Evolutionary conservation across 352 stramenopile genomes (phyloP), one percentile per base, ranked within the genome.

Genomic region (Globisporangium okanoganense): DNA sequence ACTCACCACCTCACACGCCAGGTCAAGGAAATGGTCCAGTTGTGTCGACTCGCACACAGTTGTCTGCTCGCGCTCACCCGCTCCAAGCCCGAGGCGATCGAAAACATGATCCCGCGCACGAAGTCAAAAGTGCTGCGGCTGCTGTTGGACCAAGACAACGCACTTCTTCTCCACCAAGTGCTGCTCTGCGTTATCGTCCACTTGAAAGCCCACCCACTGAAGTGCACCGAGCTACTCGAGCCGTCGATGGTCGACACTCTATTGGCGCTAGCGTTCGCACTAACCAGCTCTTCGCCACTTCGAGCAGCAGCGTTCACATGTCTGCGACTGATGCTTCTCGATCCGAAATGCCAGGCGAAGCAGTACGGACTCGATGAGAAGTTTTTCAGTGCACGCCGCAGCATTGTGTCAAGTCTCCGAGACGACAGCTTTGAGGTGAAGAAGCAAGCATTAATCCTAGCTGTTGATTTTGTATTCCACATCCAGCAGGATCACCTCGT

Each of bases 11-110:
- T 66, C 6, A 10, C 53, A 0, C 43, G 47, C 7, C 52, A 38
- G 0, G 53, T 62, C 2, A 66, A 58, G 27, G 61, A 62, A n/a
- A 22, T 66, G 44, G 50, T 58, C 5, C 61, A 66, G 48, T 44
- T 66, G 24, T 66, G 61, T 24, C 55, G 52, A 33, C 61, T 66
- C n/a, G 61, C 61, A 1, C 53, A 66, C 38, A 47, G 44, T 16
- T 66, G 61, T 36, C 61, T 66, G 5, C 13, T 38, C 3, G 53
- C 43, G 20, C 52, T 62, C 14, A 27, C 20, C 31, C 55, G 35
- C 14, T 61, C 53, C n/a, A 62, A 45, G 20, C 53, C 53, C 7
- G 35, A 29, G 2, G 3, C 35, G 2, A 35, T 66, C 3, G 61
- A 58, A 40, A 40, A 16, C n/a, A 58, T 62, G 61, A 66, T 66